These are phyloP conservation scores for Apiotrichum domesticum DNA, from an alignment of 1,284 basidiomycete genomes.

Conservation along the genomic window DNA sequence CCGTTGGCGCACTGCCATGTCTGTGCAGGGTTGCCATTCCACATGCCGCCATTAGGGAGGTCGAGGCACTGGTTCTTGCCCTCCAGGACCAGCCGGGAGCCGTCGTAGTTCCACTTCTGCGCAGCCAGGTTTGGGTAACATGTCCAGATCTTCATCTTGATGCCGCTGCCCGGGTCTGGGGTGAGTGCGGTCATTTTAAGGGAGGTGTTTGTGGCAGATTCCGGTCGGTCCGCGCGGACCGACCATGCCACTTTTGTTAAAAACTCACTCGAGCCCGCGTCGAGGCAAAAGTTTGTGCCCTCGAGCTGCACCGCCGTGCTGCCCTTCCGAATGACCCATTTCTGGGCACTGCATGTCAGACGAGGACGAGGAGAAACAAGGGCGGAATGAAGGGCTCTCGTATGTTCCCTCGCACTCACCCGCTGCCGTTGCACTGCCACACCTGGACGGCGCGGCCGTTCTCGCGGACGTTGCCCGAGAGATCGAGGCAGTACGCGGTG, in stretches of 20 bases:
- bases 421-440: constrained; percentile 1
- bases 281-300: constrained; percentile 33
- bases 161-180: constrained; percentile 7
- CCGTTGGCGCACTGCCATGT: constrained; percentile 10
- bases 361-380: too few species aligned
- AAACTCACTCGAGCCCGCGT: constrained; percentile 19
- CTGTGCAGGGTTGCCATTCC: constrained; percentile 8
- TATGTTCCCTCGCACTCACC: neutral
- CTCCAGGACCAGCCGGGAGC: constrained; percentile 10
- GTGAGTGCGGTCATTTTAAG: neutral
- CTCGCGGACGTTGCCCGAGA: neutral
- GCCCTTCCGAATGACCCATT: constrained; percentile 4
- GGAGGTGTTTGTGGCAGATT: too few species aligned
- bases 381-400: too few species aligned
- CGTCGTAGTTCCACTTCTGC: constrained; percentile 11
- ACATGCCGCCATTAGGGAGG: constrained; percentile 4
- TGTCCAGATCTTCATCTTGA: constrained; percentile 13
- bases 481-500: constrained; percentile 11
- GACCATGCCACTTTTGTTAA: too few species aligned
- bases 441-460: constrained; percentile 15
- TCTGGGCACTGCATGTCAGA: constrained; percentile 7
- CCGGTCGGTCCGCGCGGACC: too few species aligned
- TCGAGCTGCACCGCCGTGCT: constrained; percentile 15
- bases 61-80: constrained; percentile 15
- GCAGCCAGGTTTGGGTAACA: constrained; percentile 7